These are phyloP conservation scores for Clitopilus passeckerianus DNA, from an alignment of 768 basidiomycete species.

Conservation along the genomic window DNA sequence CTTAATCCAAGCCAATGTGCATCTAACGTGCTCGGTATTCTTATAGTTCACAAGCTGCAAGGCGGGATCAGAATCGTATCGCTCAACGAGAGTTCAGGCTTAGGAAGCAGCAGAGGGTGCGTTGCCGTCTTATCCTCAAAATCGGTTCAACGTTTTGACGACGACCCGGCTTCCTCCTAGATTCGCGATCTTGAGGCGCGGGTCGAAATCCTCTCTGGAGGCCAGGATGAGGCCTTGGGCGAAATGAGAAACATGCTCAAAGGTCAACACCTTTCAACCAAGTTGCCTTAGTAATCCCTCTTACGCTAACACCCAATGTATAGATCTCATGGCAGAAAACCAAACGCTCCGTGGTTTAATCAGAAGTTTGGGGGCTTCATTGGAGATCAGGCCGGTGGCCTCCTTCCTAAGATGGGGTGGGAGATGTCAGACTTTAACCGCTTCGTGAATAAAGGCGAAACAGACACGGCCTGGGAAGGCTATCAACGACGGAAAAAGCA, in stretches of 20 bases:
- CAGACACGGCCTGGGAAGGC: conserved; percentile 90
- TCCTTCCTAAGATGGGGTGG: conserved; percentile 78
- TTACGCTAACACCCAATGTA: background rate
- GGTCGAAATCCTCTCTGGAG: conserved; percentile 91
- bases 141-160: background rate
- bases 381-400: conserved; percentile 79
- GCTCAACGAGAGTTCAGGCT: conserved; percentile 92
- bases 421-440: conserved; percentile 72
- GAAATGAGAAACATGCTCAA: conserved; percentile 81
- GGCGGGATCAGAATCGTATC: conserved; percentile 87
- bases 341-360: conserved; percentile 77
- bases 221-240: conserved; percentile 82
- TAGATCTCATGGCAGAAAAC: conserved; percentile 89
- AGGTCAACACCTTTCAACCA: conserved; percentile 32
- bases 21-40: conserved; percentile 10
- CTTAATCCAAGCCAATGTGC: background rate
- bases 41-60: conserved; percentile 77
- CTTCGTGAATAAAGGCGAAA: conserved; percentile 82
- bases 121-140: conserved; percentile 9
- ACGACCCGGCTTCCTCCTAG: conserved; percentile 28
- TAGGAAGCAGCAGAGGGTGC: conserved; percentile 83
- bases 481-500: conserved; percentile 68
- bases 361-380: conserved; percentile 76
- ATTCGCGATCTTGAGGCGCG: conserved; percentile 94
- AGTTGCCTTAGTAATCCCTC: background rate